Evolutionary conservation across 139 green algal genomes (phyloP).

Genomic region (Trebouxia sp.): DNA sequence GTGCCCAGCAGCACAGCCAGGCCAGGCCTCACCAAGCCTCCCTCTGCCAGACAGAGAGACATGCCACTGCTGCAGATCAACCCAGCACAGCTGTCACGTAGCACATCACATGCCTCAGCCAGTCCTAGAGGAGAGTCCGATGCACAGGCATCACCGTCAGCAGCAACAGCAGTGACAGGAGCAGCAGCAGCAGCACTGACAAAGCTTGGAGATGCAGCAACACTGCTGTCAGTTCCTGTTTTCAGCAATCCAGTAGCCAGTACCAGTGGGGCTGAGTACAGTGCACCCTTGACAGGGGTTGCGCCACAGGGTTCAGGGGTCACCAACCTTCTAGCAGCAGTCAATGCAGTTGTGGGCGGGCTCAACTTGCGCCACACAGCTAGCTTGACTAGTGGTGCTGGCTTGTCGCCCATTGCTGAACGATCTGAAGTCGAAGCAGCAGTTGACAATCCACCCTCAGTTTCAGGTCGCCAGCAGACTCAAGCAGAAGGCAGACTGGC

Average conservation of each 20-base stretch:
- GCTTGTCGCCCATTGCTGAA: not conserved
- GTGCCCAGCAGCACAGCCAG: too few species aligned
- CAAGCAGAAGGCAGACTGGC: too few species aligned
- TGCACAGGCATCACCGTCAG: not conserved
- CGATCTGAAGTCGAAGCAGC: not conserved
- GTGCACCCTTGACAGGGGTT: not conserved
- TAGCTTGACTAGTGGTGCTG: not conserved
- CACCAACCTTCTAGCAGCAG: not conserved
- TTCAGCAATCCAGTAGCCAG: not conserved
- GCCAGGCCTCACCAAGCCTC: not conserved
- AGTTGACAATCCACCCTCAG: not conserved
- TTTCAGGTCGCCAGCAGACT: not conserved
- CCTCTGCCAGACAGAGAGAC: not conserved
- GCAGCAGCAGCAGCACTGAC: not conserved
- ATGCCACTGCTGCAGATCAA: not conserved
- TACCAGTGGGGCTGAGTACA: not conserved
- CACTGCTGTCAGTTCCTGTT: not conserved
- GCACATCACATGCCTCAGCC: not conserved
- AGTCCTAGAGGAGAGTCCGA: not conserved
- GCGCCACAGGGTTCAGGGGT: not conserved
- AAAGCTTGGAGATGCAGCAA: not conserved
- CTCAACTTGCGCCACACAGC: not conserved
- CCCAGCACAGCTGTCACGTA: conserved; percentile 5
- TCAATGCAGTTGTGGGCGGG: conserved; percentile 6
- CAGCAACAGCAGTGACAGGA: too few species aligned